phyloP scores from a whole-genome alignment of 208 protist genomes.

The Crithidia brevicula region DNA sequence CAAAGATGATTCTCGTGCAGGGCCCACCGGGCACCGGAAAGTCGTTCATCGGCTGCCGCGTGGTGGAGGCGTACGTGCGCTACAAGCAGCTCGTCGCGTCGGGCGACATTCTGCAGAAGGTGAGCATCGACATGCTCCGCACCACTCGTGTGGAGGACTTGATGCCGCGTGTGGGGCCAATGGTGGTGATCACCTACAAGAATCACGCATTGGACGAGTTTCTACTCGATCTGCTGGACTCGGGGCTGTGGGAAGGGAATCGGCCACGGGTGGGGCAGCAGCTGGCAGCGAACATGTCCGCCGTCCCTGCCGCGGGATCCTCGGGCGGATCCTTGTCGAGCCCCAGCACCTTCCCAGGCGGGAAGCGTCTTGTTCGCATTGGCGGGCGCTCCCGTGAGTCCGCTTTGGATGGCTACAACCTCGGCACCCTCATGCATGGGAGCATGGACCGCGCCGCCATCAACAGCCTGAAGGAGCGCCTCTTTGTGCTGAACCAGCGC shows the following conservation, averaged over 20 bases:
- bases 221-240: constrained; percentile 81
- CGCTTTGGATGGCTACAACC: constrained; percentile 79
- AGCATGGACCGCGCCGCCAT: constrained; percentile 65
- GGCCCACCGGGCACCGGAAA: constrained; percentile 96
- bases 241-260: constrained; percentile 69
- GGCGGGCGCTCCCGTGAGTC: constrained; percentile 82
- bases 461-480: constrained; percentile 80
- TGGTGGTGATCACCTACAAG: constrained; percentile 95
- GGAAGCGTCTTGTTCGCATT: constrained; percentile 85
- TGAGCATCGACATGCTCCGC: constrained; percentile 72
- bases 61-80: constrained; percentile 89
- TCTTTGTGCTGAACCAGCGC: constrained; percentile 75
- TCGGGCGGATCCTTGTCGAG: not conserved
- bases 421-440: constrained; percentile 61
- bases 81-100: constrained; percentile 89
- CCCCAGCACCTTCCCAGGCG: constrained; percentile 70
- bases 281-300: constrained; percentile 19
- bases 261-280: constrained; percentile 44
- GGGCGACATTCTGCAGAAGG: constrained; percentile 87
- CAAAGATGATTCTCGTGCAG: constrained; percentile 89
- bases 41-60: constrained; percentile 92
- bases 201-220: constrained; percentile 97
- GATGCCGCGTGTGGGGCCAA: constrained; percentile 78
- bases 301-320: not conserved
- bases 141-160: constrained; percentile 54